Percentiles rank a stretch among this genome's conserved stretches.
phyloP scores from a whole-genome alignment of 768 basidiomycete species.

The Paxillus ammoniavirescens region DNA sequence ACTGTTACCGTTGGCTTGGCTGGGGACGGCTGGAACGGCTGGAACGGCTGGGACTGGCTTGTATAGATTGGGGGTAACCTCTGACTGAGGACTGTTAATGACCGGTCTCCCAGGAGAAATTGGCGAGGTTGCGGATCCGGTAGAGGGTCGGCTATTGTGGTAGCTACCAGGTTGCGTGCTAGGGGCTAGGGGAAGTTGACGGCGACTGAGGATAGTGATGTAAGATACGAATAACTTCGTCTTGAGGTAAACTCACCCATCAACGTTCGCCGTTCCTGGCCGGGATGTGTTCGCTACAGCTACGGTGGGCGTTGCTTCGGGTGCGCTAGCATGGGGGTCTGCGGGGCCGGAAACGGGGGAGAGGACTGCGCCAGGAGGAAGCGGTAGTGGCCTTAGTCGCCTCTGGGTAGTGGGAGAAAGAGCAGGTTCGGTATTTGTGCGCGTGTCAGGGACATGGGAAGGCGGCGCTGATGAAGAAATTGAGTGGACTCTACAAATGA shows the following conservation, averaged over 20 bases:
- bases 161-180: constrained; percentile 12
- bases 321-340: constrained; percentile 10
- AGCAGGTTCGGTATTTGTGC: constrained; percentile 19
- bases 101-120: constrained; percentile 15
- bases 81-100: constrained; percentile 10
- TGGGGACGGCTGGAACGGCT: constrained; percentile 27
- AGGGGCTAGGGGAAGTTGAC: constrained; percentile 30
- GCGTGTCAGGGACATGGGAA: constrained; percentile 16
- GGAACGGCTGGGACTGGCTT: constrained; percentile 33
- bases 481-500: neutral
- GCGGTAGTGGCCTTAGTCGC: constrained; percentile 27
- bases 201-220: constrained; percentile 18
- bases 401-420: constrained; percentile 31
- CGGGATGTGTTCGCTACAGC: constrained; percentile 15
- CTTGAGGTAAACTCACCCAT: constrained; percentile 17
- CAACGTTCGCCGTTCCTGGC: constrained; percentile 23
- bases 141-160: constrained; percentile 17
- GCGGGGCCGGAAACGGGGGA: constrained; percentile 12
- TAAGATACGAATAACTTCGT: neutral
- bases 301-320: constrained; percentile 11
- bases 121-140: constrained; percentile 19
- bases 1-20: constrained; percentile 8
- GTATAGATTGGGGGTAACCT: constrained; percentile 22
- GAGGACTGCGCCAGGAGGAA: constrained; percentile 21
- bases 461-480: constrained; percentile 10